Evolutionary conservation across 1,139 yeast species (phyloP).

Genomic region (Pichia sp.): DNA sequence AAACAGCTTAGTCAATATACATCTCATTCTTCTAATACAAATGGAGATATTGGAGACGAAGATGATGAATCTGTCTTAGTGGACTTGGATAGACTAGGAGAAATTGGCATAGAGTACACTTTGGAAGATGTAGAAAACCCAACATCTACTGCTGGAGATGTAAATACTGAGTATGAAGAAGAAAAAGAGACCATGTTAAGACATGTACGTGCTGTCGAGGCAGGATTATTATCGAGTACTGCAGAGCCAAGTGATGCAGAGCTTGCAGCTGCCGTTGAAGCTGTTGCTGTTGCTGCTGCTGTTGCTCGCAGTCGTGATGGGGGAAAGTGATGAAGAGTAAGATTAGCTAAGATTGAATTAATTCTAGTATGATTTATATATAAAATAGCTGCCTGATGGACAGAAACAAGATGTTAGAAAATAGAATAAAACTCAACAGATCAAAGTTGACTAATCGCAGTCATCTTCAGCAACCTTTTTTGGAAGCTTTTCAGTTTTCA

Average conservation of each 20-base stretch:
- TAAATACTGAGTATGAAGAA: slow-evolving; percentile 14
- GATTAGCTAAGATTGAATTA: not conserved
- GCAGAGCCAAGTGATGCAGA: slow-evolving; percentile 19
- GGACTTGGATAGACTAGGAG: slow-evolving; percentile 14
- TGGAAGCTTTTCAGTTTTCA: slow-evolving; percentile 9
- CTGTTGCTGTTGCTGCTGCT: slow-evolving; percentile 18
- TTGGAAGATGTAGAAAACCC: slow-evolving; percentile 10
- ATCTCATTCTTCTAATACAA: slow-evolving; percentile 17
- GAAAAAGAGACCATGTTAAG: slow-evolving; percentile 15
- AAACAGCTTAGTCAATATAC: slow-evolving; percentile 25
- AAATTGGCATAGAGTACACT: slow-evolving; percentile 10
- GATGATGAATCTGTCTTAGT: slow-evolving; percentile 14
- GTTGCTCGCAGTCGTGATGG: slow-evolving; percentile 7
- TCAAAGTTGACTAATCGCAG: slow-evolving; percentile 1
- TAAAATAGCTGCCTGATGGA: not conserved
- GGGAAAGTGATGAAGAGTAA: not conserved
- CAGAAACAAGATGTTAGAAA: not conserved
- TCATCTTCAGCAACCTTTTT: not conserved
- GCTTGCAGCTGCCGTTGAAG: slow-evolving; percentile 21
- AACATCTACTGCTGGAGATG: not conserved
- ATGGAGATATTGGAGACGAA: slow-evolving; percentile 8
- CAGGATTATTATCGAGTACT: slow-evolving; percentile 9
- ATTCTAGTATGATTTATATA: not conserved
- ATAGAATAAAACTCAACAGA: not conserved
- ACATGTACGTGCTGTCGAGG: slow-evolving; percentile 17